phyloP scores from a whole-genome alignment of 1,284 basidiomycete genomes.

The Ceraceosorus guamensis region DNA sequence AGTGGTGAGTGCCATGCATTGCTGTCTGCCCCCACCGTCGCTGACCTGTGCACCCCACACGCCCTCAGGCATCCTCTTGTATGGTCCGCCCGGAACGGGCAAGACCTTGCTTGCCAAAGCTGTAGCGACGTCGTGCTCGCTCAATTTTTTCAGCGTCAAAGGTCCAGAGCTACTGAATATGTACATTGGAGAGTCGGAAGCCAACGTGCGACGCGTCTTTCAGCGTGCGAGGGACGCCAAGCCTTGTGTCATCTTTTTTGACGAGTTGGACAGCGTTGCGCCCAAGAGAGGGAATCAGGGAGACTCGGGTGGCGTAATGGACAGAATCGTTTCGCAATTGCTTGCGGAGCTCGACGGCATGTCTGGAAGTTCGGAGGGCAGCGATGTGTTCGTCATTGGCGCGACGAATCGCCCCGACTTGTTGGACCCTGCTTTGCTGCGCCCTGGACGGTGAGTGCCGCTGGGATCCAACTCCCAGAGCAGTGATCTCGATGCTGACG shows the following conservation, averaged over 20 bases:
- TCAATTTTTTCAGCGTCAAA: slow-evolving; percentile 54
- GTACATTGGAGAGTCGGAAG: slow-evolving; percentile 53
- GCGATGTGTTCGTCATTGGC: slow-evolving; percentile 52
- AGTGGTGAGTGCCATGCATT: slow-evolving; percentile 56
- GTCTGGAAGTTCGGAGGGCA: slow-evolving; percentile 21
- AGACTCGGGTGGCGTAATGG: slow-evolving; percentile 53
- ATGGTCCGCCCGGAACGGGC: slow-evolving; percentile 52
- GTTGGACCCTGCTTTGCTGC: slow-evolving; percentile 51
- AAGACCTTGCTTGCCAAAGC: slow-evolving; percentile 53
- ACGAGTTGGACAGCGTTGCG: slow-evolving; percentile 52
- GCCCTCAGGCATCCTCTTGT: slow-evolving; percentile 30
- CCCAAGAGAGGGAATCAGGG: slow-evolving; percentile 53
- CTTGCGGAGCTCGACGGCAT: slow-evolving; percentile 53
- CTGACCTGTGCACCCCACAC: too few species aligned
- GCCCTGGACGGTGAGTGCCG: slow-evolving; percentile 47
- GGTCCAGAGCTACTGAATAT: slow-evolving; percentile 53
- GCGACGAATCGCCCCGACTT: slow-evolving; percentile 52
- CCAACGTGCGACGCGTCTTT: slow-evolving; percentile 52
- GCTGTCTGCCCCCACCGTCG: too few species aligned
- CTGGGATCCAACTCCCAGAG: not conserved
- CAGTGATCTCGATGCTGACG: not conserved
- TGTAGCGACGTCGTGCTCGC: slow-evolving; percentile 60
- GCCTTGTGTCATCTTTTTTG: slow-evolving; percentile 53
- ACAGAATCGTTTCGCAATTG: slow-evolving; percentile 51
- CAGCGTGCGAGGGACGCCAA: slow-evolving; percentile 51